These are phyloP conservation scores for Aspergillus viridinutans DNA, from an alignment of 2,329 filamentous ascomycete genomes.

Conservation along the genomic window DNA sequence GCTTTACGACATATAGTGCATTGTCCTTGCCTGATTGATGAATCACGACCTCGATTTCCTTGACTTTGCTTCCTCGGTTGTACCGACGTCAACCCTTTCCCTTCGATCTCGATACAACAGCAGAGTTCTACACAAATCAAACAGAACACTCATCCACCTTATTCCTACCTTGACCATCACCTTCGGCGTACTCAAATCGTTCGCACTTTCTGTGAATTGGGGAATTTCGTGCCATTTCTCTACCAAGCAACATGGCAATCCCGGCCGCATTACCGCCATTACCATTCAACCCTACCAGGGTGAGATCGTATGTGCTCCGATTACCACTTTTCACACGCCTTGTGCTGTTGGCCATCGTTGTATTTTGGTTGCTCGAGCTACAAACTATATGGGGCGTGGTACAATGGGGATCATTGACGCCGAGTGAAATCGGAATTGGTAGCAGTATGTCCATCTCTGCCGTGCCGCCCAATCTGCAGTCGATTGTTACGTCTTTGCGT, in stretches of 20 bases:
- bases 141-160: background rate
- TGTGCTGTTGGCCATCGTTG: constrained; percentile 62
- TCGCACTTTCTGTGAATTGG: background rate
- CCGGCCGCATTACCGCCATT: constrained; percentile 47
- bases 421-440: constrained; percentile 66
- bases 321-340: constrained; percentile 83
- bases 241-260: constrained; percentile 39
- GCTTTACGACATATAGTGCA: background rate
- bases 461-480: background rate
- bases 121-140: background rate
- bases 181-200: background rate
- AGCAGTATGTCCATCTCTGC: constrained; percentile 57
- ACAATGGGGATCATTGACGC: constrained; percentile 75
- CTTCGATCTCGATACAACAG: background rate
- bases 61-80: background rate
- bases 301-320: constrained; percentile 76
- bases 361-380: constrained; percentile 65
- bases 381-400: constrained; percentile 68
- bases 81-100: background rate
- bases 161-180: background rate
- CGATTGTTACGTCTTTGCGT: background rate
- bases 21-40: background rate
- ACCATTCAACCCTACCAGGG: constrained; percentile 66
- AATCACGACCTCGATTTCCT: background rate
- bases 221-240: background rate